Evolutionary conservation across 805 yeast species (phyloP), one percentile per base, ranked within the genome.

Genomic region (Wickerhamiella parazyma): DNA sequence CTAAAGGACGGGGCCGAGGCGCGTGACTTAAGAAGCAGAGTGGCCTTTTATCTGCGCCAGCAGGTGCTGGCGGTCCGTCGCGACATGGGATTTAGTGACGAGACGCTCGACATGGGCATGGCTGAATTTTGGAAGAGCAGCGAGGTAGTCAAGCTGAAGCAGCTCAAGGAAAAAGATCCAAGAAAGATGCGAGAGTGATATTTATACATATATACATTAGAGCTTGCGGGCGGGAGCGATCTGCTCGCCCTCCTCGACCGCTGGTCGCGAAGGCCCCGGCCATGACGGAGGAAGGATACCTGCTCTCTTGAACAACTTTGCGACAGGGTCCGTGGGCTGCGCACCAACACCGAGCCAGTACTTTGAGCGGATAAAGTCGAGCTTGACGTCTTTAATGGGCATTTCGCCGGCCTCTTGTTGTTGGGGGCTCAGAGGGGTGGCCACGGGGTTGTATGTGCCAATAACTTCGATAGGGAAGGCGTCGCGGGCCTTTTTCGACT

Each of bases 291-390:
- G 84, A 69, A 54, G 68, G 57, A 72, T 45, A 74, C 72, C 47
- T 2, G 68, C 95, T 86, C 36, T 84, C 57, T 76, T 78, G 59
- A 91, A 73, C 42, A 91, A 65, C 51, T 75, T 75, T 2, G 76
- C 71, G 10, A 89, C 94, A 3, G 91, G 68, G 36, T 80, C 86
- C 19, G 89, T 76, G 6, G 95, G 94, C 59, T 83, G 94, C 1
- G 97, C 97, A 10, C 98, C 98, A 16, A 85, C 94, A 55, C 95
- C 94, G 28, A 91, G 66, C 98, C 98, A 91, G 63, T 91, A 91
- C 61, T 85, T 85, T 4, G 95, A 76, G 55, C 95, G 75, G 50
- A 76, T 76, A 58, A 91, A 86, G 59, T 91, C 97, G 29, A 91
- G 66, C 51, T 78, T 72, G 33, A 89, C 73, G 52, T 86, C 86